Percentiles rank a stretch among this genome's conserved stretches.
These are phyloP conservation scores for Omphalotus olearius DNA, from an alignment of 1,284 basidiomycete species.

Conservation along the genomic window DNA sequence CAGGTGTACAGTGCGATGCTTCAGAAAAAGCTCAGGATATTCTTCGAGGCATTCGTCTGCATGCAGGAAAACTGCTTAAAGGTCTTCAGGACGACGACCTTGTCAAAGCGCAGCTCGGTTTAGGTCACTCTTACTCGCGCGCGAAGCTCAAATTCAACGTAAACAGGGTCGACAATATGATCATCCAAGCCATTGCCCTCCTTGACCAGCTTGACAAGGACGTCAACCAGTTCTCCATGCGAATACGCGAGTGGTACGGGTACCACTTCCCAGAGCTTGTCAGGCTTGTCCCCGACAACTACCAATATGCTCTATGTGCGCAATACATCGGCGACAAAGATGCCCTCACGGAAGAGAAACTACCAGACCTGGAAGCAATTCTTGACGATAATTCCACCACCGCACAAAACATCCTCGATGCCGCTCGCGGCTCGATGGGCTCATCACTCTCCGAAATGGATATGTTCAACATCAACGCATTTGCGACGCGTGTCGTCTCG, in stretches of 20 bases:
- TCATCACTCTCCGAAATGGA: constrained; percentile 91
- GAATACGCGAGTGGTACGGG: constrained; percentile 99
- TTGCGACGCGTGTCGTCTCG: constrained; percentile 89
- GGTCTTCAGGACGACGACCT: constrained; percentile 90
- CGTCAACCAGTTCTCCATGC: constrained; percentile 99
- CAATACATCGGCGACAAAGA: constrained; percentile 94
- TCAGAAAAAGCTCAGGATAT: constrained; percentile 88
- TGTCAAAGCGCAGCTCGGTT: constrained; percentile 90
- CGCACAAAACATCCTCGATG: constrained; percentile 94
- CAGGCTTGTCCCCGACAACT: constrained; percentile 92
- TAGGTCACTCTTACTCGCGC: constrained; percentile 97
- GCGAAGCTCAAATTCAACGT: constrained; percentile 99
- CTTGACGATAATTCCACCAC: constrained; percentile 85
- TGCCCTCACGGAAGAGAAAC: constrained; percentile 65
- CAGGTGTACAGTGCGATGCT: constrained; percentile 81
- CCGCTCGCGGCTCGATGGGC: constrained; percentile 93
- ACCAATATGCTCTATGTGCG: constrained; percentile 88
- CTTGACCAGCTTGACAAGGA: constrained; percentile 99
- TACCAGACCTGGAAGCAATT: constrained; percentile 80
- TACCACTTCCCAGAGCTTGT: constrained; percentile 99
- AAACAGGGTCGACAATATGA: constrained; percentile 99
- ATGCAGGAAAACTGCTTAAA: constrained; percentile 88
- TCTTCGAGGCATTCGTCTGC: constrained; percentile 90
- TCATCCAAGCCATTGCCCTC: constrained; percentile 98
- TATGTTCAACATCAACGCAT: constrained; percentile 94